Evolutionary conservation across 1,284 basidiomycete species (phyloP).

Genomic region (Leucoagaricus sp.): DNA sequence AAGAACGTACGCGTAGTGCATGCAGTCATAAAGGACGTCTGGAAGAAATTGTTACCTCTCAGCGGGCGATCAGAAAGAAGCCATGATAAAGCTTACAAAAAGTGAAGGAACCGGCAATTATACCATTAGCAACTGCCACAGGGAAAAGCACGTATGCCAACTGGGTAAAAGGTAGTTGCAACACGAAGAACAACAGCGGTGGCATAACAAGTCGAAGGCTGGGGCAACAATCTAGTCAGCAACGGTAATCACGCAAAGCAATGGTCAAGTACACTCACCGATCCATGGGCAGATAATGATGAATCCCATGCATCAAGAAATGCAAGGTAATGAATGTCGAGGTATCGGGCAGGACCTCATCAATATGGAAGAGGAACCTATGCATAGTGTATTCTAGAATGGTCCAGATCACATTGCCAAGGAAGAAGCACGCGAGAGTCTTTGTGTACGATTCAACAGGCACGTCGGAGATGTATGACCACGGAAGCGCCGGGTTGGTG

Average conservation of each 20-base stretch:
- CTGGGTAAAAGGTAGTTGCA: conserved; percentile 88
- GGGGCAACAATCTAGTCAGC: conserved; percentile 14
- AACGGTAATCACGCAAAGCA: conserved; percentile 9
- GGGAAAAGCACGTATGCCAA: conserved; percentile 89
- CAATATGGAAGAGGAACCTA: conserved; percentile 98
- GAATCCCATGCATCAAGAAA: conserved; percentile 94
- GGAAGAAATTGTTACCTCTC: no score
- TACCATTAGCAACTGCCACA: conserved; percentile 83
- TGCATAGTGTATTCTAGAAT: conserved; percentile 95
- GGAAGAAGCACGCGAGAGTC: conserved; percentile 66
- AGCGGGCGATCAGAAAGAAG: no score
- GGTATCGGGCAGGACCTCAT: conserved; percentile 85
- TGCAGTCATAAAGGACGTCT: conserved; percentile 89
- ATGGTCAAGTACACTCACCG: conserved; percentile 45
- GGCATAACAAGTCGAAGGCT: conserved; percentile 97
- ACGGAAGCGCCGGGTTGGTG: conserved; percentile 54
- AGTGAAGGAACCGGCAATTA: conserved; percentile 88
- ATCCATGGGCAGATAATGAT: conserved; percentile 98
- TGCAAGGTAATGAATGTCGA: conserved; percentile 84
- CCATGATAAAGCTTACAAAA: conserved; percentile 86
- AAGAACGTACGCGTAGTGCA: conserved; percentile 82
- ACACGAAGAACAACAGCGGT: conserved; percentile 77
- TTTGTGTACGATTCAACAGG: conserved; percentile 50
- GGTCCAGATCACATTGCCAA: conserved; percentile 93
- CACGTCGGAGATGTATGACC: conserved; percentile 46